These are phyloP conservation scores for Chytriomyces sp. DNA, from an alignment of 192 early-diverging fungal species.

Conservation along the genomic window DNA sequence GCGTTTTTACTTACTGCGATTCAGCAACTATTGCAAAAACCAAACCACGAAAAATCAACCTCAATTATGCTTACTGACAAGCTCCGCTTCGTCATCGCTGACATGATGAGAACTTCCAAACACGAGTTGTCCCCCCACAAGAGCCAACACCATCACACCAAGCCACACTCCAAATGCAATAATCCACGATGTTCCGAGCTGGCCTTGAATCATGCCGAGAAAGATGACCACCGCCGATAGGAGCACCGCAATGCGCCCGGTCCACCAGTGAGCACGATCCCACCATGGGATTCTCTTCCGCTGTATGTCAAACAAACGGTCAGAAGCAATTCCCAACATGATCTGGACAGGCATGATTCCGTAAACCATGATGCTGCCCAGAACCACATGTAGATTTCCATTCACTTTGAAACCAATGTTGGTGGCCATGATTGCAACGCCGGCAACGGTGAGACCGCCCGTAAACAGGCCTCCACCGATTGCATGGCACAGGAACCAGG, in stretches of 20 bases:
- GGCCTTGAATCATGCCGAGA: background rate
- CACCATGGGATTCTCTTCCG: conserved; percentile 42
- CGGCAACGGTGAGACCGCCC: conserved; percentile 26
- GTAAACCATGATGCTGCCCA: conserved; percentile 18
- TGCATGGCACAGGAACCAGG: conserved; percentile 42
- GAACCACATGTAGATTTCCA: conserved; percentile 7
- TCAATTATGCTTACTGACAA: too few species aligned
- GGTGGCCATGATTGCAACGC: conserved; percentile 32
- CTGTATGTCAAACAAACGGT: conserved; percentile 32
- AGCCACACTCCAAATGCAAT: conserved; percentile 2
- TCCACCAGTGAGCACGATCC: conserved; percentile 51
- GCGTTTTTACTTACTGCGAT: too few species aligned
- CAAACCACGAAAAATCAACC: too few species aligned
- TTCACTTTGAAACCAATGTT: background rate
- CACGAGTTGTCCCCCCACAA: conserved; percentile 12
- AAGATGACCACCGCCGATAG: background rate
- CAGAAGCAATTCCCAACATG: conserved; percentile 34
- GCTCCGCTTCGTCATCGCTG: background rate
- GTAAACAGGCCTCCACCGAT: conserved; percentile 30
- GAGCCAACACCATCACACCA: conserved; percentile 9
- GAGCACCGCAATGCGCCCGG: conserved; percentile 6
- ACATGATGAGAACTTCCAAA: conserved; percentile 16
- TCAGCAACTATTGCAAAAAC: too few species aligned
- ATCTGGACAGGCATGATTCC: conserved; percentile 32
- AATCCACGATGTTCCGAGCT: background rate